phyloP scores from a whole-genome alignment of 108 stramenopile genomes.

The Skeletonema grethae region DNA sequence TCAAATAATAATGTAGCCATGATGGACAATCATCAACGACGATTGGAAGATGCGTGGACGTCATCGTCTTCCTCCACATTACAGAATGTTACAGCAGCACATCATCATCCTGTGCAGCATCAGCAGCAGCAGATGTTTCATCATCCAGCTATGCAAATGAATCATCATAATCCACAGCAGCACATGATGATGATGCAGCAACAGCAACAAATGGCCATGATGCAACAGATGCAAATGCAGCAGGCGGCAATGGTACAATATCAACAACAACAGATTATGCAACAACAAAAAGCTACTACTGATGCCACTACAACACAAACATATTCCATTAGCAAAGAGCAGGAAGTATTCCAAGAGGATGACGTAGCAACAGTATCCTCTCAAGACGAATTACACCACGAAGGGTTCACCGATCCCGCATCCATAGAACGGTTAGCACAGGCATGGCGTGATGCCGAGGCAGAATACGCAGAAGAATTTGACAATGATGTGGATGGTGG shows the following conservation, averaged over 20 bases:
- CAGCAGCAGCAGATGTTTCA: conserved; percentile 39
- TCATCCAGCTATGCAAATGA: conserved; percentile 2
- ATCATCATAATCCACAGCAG: conserved; percentile 4
- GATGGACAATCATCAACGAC: conserved; percentile 8
- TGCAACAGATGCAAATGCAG: conserved; percentile 65
- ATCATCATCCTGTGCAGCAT: conserved; percentile 35
- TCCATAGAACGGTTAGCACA: conserved; percentile 75
- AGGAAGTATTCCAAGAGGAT: conserved; percentile 30
- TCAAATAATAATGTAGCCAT: neutral
- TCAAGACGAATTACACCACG: conserved; percentile 24
- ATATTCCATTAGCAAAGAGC: conserved; percentile 14
- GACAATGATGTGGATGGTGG: conserved; percentile 11
- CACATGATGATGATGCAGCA: conserved; percentile 28
- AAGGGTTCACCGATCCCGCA: conserved; percentile 48
- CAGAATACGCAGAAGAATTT: conserved; percentile 59
- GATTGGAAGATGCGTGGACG: conserved; percentile 25
- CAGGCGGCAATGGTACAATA: conserved; percentile 55
- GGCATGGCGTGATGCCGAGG: conserved; percentile 83
- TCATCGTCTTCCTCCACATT: neutral
- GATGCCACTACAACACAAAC: conserved; percentile 16
- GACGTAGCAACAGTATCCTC: conserved; percentile 28
- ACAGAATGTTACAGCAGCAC: conserved; percentile 2
- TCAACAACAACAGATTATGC: conserved; percentile 37
- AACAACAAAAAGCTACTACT: conserved; percentile 2
- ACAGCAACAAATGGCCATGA: conserved; percentile 50